A percentile compares a stretch with the other conserved stretches of the same genome.
phyloP scores from a whole-genome alignment of 805 yeast genomes.

The Candida patagonica region DNA sequence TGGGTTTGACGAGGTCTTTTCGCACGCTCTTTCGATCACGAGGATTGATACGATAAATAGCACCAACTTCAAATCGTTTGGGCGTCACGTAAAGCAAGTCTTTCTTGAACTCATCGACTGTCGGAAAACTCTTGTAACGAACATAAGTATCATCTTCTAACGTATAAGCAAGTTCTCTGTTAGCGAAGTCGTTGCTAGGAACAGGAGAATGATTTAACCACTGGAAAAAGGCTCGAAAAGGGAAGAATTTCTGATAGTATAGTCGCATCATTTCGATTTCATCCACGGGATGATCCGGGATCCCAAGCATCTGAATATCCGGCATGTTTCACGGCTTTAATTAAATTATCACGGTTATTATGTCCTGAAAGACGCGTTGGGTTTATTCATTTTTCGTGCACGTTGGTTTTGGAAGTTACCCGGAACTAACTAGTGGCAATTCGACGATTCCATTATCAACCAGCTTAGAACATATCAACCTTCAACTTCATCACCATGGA shows the following conservation, averaged over 20 bases:
- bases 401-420: neutral
- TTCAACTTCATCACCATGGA: constrained; percentile 48
- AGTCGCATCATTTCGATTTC: constrained; percentile 10
- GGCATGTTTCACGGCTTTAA: constrained; percentile 1
- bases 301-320: neutral
- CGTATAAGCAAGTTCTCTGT: constrained; percentile 92
- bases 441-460: neutral
- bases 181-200: constrained; percentile 66
- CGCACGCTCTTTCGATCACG: constrained; percentile 63
- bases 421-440: neutral
- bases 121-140: constrained; percentile 70
- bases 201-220: constrained; percentile 86
- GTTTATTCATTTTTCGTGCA: neutral
- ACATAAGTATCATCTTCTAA: constrained; percentile 80
- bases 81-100: constrained; percentile 70
- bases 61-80: constrained; percentile 90
- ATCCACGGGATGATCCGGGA: constrained; percentile 9
- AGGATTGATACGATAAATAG: constrained; percentile 84
- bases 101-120: constrained; percentile 64
- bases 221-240: constrained; percentile 68
- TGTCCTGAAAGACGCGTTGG: neutral
- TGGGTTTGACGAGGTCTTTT: constrained; percentile 68
- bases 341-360: no score
- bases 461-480: neutral
- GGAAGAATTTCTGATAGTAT: constrained; percentile 41